Conservation (phyloP, 2,329 filamentous ascomycete species). For the Malbranchea zuffiana region DNA sequence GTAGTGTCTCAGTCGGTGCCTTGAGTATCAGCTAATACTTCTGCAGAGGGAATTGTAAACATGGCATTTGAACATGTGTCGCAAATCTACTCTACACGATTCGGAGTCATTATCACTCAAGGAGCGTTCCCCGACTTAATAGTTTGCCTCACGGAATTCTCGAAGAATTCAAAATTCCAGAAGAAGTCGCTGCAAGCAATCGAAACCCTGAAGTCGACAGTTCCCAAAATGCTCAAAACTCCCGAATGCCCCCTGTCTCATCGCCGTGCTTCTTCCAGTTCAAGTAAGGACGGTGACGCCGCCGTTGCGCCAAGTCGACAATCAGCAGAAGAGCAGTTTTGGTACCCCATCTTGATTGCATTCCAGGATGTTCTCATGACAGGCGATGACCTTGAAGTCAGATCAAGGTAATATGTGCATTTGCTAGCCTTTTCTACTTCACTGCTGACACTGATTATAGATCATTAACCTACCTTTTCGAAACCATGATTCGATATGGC, state of each 20-base stretch:
- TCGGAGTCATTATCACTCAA: constrained; percentile 91
- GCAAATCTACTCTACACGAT: constrained; percentile 88
- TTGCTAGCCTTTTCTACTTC: too few species aligned
- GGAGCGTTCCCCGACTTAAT: constrained; percentile 94
- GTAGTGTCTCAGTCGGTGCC: constrained; percentile 16
- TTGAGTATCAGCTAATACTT: constrained; percentile 16
- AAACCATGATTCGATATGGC: constrained; percentile 79
- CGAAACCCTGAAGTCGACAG: constrained; percentile 84
- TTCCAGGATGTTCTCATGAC: constrained; percentile 99
- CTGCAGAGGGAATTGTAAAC: constrained; percentile 77
- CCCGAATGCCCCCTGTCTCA: constrained; percentile 87
- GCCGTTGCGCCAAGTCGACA: constrained; percentile 54
- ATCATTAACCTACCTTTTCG: constrained; percentile 93
- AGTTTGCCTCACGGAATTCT: constrained; percentile 94
- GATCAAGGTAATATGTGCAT: constrained; percentile 44
- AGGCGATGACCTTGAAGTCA: constrained; percentile 91
- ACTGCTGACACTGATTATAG: constrained; percentile 21
- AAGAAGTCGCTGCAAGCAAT: constrained; percentile 97
- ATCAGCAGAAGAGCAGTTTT: constrained; percentile 91
- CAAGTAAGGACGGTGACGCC: constrained; percentile 2
- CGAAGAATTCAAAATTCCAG: constrained; percentile 96
- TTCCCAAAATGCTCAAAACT: constrained; percentile 88
- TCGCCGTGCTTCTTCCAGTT: constrained; percentile 40
- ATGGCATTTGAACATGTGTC: constrained; percentile 94
- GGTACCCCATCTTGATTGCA: constrained; percentile 95